Evolutionary conservation across 495 filamentous ascomycete genomes (phyloP), one percentile per base, ranked within the genome.

Genomic region (Corynascus novoguineensis): DNA sequence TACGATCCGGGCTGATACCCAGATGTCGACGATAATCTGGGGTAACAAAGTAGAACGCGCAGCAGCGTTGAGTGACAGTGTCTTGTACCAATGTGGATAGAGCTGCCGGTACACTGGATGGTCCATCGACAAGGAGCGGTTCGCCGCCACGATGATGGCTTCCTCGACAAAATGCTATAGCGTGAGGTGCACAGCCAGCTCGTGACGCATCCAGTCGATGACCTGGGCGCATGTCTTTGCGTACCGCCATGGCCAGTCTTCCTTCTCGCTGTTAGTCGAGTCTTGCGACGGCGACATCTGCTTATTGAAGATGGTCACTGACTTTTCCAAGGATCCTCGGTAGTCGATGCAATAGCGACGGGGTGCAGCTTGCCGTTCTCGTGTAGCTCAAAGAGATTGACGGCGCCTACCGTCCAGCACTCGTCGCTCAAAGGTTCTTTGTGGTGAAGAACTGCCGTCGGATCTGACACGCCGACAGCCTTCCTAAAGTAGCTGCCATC

Each of bases 161-260:
- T 78, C 73, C 58, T 79, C 77, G 42, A 79, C 63, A 5, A 80
- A 60, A 57, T 80, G 77, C 5, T 75, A 74, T 12, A 75, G 53
- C 8, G 67, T 71, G 8, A 80, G 68, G 54, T 80, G 77, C 10
- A 78, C 70, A 3, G 58, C 61, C 35, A 79, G 45, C 60, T 79
- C 75, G 60, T 80, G 77, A 19, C 74, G 64, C 53, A 72, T 64
- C 77, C 77, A 80, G 63, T 80, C 77, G 0, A 71, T 71, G 11
- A 68, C 66, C 53, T 79, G 77, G 7, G 71, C 73, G 51, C 74
- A 77, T 1, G 74, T 78, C 59, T 80, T 80, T 19, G 77, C 77
- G 61, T 78, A 80, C 42, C 77, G 63, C 77, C 77, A 80, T 0
- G 73, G 68, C 76, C 75, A 79, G 65, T 79, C 77, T 1, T 69